Base-by-base conservation (phyloP, 768 basidiomycete species). In the Brasilioporus rufonigricans region DNA sequence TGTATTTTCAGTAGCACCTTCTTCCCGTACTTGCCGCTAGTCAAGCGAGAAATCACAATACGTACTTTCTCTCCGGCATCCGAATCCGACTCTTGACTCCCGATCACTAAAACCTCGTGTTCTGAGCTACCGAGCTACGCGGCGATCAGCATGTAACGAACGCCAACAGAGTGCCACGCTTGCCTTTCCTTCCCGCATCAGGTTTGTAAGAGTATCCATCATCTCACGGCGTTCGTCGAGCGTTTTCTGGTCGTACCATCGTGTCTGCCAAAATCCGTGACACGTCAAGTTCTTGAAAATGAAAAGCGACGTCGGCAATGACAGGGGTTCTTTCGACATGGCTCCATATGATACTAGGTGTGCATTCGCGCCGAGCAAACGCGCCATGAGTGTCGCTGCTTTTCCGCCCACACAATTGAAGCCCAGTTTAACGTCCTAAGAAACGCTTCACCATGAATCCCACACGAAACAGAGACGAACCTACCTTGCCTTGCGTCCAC, bases 311-410 rank as follows among this genome's bases (percentile, higher is more conserved):
- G 89, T 86, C 1, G 93, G 88, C 21, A 95, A 67, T 1, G 83
- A 79, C 18, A 95, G 69, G 0, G 92, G 90, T 49, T 86, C 78
- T 65, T 88, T 92, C 1, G 92, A 88, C 92, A 95, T 94, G 6
- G 89, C 91, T 27, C 93, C 93, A 51, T 94, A 95, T 0, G 93
- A 91, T 9, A 93, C 85, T 13, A 93, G 77, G 58, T 89, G 87
- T 3, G 86, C 83, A 59, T 87, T 74, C 40, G 76, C 71, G 24
- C 85, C 86, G 0, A 95, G 74, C 9, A 88, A 72, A 47, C 83
- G 78, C 1, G 81, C 76, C 89, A 93, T 91, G 8, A 75, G 61
- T 0, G 81, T 82, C 0, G 90, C 91, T 41, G 84, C 76, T 47
- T 78, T 77, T 0, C 93, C 91, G 27, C 89, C 71, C 8, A 85